A percentile compares a stretch with the other conserved stretches of the same genome.
These are phyloP conservation scores for Monoraphidium neglectum DNA, from an alignment of 139 green algal genomes.

Conservation along the genomic window DNA sequence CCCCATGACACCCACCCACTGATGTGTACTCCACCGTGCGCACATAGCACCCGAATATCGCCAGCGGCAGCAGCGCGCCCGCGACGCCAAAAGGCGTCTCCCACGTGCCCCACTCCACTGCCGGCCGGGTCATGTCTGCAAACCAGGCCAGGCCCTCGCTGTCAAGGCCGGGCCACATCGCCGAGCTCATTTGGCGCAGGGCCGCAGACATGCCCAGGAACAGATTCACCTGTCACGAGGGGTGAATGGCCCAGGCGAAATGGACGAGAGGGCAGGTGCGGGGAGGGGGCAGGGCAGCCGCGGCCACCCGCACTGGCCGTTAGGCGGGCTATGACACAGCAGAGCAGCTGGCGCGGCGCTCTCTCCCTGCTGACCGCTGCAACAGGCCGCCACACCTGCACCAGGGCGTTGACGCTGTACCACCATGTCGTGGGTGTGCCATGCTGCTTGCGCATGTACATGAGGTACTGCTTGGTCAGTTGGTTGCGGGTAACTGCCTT, in stretches of 20 bases:
- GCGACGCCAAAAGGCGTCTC: constrained; percentile 40
- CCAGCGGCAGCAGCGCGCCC: constrained; percentile 55
- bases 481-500: background rate
- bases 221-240: constrained; percentile 54
- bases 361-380: background rate
- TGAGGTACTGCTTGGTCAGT: constrained; percentile 19
- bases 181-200: constrained; percentile 62
- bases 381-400: constrained; percentile 24
- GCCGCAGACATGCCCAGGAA: constrained; percentile 64
- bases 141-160: constrained; percentile 70
- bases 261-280: background rate
- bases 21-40: constrained; percentile 43
- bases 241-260: background rate
- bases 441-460: constrained; percentile 24
- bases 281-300: too few species aligned
- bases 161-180: constrained; percentile 62
- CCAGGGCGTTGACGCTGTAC: constrained; percentile 15
- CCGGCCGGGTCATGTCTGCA: constrained; percentile 67
- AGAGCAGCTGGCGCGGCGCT: background rate
- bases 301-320: background rate
- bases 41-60: constrained; percentile 52
- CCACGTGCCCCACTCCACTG: constrained; percentile 28
- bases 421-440: constrained; percentile 24
- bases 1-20: background rate
- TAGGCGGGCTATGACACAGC: background rate